phyloP scores from a whole-genome alignment of 257 asterid genomes.

The Przewalskia tangutica region DNA sequence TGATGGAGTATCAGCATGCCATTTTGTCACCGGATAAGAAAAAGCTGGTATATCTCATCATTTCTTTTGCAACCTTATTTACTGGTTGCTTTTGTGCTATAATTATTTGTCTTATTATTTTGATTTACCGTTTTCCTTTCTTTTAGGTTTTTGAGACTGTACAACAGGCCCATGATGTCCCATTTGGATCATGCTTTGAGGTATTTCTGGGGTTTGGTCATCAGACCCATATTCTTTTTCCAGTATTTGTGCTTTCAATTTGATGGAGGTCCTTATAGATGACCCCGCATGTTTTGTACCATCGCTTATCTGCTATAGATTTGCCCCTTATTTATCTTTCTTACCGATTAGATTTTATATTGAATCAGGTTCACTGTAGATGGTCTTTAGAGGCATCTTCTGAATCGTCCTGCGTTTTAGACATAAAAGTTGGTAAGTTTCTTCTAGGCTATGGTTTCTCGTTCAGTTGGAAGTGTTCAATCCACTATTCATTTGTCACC shows the following conservation, averaged over 20 bases:
- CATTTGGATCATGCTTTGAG: slow-evolving; percentile 92
- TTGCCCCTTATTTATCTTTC: not conserved
- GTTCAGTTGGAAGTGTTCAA: not conserved
- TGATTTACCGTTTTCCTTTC: not conserved
- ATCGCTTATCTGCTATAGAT: not conserved
- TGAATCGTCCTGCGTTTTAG: slow-evolving; percentile 52
- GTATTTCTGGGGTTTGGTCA: slow-evolving; percentile 23
- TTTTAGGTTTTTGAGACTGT: slow-evolving; percentile 74
- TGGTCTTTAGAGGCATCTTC: slow-evolving; percentile 58
- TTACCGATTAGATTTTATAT: slow-evolving; percentile 3
- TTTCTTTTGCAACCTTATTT: not conserved
- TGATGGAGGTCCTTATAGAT: not conserved
- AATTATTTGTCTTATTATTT: not conserved
- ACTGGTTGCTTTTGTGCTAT: not conserved
- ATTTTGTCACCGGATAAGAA: slow-evolving; percentile 60
- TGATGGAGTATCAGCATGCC: slow-evolving; percentile 73
- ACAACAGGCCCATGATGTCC: slow-evolving; percentile 91
- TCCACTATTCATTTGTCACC: not conserved
- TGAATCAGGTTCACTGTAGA: slow-evolving; percentile 66
- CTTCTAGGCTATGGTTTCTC: not conserved
- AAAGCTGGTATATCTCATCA: slow-evolving; percentile 39
- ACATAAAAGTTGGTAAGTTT: slow-evolving; percentile 70
- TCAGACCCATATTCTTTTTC: not conserved
- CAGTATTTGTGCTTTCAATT: not conserved
- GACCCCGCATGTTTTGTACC: not conserved